Evolutionary conservation across 2,329 filamentous ascomycete species (phyloP), one percentile per base, ranked within the genome.

Genomic region (Pseudogymnoascus pannorum): DNA sequence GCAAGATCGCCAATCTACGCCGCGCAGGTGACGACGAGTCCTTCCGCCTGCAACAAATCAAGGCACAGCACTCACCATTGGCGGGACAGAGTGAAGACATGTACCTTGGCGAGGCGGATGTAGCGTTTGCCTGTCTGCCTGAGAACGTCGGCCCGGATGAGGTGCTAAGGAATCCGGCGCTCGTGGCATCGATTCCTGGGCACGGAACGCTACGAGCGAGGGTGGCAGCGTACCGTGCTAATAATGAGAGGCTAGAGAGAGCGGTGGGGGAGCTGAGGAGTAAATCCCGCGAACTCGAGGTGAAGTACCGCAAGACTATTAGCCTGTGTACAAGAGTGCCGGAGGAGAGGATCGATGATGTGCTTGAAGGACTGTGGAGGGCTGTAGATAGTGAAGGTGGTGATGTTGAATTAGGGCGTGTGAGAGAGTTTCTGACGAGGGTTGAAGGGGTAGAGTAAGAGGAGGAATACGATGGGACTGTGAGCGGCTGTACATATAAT

Each of bases 371-470:
- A 2, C 78, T 99, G 44, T 84, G 95, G 54, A 86, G 90, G 64
- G 94, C 94, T 2, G 88, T 97, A 2, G 93, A 96, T 75, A 96
- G 92, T 69, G 92, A 97, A 72, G 83, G 81, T 60, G 83, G 85
- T 6, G 88, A 90, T 68, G 78, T 91, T 1, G 91, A 95, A 70
- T 85, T 93, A 7, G 85, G 83, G 0, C 78, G 91, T 7, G 88
- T 96, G 11, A 80, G 88, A 67, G 85, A 92, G 59, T 95, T 96
- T 71, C 76, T 96, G 61, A 83, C 87, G 29, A 88, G 89, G 61
- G 89, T 95, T 2, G 90, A 92, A 69, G 86, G 61, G 22, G 62
- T 63, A 12, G 61, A 62, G 42, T 62, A 61, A 38, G 54, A 35
- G 54, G 54, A n/a, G 54, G 29, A 22, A 22, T 35, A 58, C 11